Evolutionary conservation across 83 land plant genomes (phyloP).

Genomic region (Picea engelmannii): DNA sequence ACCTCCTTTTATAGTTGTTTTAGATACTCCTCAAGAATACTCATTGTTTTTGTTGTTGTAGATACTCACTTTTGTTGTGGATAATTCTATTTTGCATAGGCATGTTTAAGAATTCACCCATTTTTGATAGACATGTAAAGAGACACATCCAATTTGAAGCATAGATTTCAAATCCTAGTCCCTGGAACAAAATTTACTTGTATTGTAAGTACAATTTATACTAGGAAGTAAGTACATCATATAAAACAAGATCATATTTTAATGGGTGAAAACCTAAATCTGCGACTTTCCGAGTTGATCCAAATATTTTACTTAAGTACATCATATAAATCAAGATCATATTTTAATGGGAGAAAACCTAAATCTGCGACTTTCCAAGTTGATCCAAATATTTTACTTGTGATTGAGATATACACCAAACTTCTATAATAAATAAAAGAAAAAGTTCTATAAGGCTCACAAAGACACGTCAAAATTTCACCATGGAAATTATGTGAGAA

Average conservation of each 20-base stretch:
- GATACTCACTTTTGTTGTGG: no score
- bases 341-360: constrained; percentile 40
- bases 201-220: not conserved
- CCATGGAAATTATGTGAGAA: no score
- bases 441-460: no score
- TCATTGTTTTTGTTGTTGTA: no score
- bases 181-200: constrained; percentile 13
- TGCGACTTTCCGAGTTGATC: constrained; percentile 58
- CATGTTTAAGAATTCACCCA: constrained; percentile 1
- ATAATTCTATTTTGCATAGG: no score
- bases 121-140: constrained; percentile 2
- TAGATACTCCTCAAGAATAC: no score
- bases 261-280: constrained; percentile 51
- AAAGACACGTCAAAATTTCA: no score
- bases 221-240: not conserved
- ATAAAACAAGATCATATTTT: not conserved
- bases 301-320: constrained; percentile 21
- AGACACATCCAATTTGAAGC: constrained; percentile 58
- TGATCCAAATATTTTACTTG: constrained; percentile 40
- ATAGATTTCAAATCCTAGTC: constrained; percentile 28
- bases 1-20: no score
- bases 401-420: constrained; percentile 55
- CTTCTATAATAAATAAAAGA: constrained; percentile 37
- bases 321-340: not conserved
- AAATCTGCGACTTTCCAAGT: constrained; percentile 60